Evolutionary conservation across 768 basidiomycete species (phyloP), one percentile per base, ranked within the genome.

Genomic region (Kwoniella bestiolae): DNA sequence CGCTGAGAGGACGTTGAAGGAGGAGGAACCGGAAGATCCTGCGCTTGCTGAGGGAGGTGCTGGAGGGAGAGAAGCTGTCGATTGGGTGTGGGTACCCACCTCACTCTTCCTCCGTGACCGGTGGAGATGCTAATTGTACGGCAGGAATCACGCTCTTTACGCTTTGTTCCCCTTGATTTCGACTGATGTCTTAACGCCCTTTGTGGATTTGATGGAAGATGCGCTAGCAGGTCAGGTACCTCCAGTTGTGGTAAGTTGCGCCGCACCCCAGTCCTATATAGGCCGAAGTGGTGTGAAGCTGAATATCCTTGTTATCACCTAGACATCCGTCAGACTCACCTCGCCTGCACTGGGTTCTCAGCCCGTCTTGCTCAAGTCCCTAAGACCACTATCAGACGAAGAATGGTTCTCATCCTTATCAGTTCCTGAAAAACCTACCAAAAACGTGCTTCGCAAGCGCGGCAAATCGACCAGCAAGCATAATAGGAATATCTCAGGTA

Each of bases 171-270:
- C 80, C 0, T 58, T 81, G 38, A 77, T 79, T 28, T 79, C 78
- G 3, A 79, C 78, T 6, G 80, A 81, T 49, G 65, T 81, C 9
- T 67, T 81, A 16, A 74, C 72, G 11, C 81, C 81, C 2, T 79
- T 81, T 38, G 76, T 82, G 25, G 81, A 82, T 63, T 69, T 82
- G 2, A 60, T 82, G 45, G 81, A 82, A 62, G 81, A 82, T 55
- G 79, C 79, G 1, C 62, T 82, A 29, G 63, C 75, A 9, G 64
- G 68, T 21, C 80, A 81, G 55, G 72, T 78, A 3, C 80, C 80
- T n/a, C 78, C 80, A 1, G 65, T 79, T 1, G 70, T 81, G 23
- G 75, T 77, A 50, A 69, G 75, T 69, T 51, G 18, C 21, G 16
- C 52, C 25, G n/a, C 14, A 38, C 26, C 14, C n/a, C n/a, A n/a